phyloP scores from a whole-genome alignment of 2,329 filamentous ascomycete genomes.

The Nemania sp. region DNA sequence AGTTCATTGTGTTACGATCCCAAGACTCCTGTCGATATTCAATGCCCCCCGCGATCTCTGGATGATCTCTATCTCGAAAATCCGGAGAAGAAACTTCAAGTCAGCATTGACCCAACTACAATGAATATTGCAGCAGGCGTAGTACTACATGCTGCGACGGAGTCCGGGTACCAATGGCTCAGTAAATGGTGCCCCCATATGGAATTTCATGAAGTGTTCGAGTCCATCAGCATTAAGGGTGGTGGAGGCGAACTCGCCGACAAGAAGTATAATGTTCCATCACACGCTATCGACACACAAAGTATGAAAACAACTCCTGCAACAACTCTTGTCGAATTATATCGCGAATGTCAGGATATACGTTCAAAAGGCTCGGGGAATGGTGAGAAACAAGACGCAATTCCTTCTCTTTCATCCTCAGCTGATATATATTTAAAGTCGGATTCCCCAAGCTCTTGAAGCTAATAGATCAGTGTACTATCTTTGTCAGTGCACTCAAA shows the following conservation, averaged over 20 bases:
- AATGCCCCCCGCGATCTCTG: slow-evolving; percentile 24
- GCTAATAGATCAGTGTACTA: slow-evolving; percentile 36
- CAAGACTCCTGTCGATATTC: not conserved
- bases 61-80: slow-evolving; percentile 42
- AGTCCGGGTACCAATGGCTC: slow-evolving; percentile 42
- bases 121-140: slow-evolving; percentile 24
- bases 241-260: not conserved
- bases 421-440: not conserved
- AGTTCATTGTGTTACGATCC: slow-evolving; percentile 1
- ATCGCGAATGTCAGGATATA: slow-evolving; percentile 27
- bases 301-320: slow-evolving; percentile 14
- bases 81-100: slow-evolving; percentile 39
- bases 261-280: slow-evolving; percentile 30
- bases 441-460: slow-evolving; percentile 30
- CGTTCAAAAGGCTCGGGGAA: not conserved
- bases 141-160: slow-evolving; percentile 36
- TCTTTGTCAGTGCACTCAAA: slow-evolving; percentile 40
- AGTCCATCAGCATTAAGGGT: slow-evolving; percentile 14
- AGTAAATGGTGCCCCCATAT: slow-evolving; percentile 40
- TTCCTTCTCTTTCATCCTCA: not conserved
- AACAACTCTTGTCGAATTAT: slow-evolving; percentile 34
- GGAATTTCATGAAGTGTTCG: slow-evolving; percentile 31
- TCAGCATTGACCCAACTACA: slow-evolving; percentile 17
- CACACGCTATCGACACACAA: slow-evolving; percentile 31
- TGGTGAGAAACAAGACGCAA: slow-evolving; percentile 14